Evolutionary conservation across 768 basidiomycete species (phyloP), one percentile per base, ranked within the genome.

Genomic region (Mycena galopus): DNA sequence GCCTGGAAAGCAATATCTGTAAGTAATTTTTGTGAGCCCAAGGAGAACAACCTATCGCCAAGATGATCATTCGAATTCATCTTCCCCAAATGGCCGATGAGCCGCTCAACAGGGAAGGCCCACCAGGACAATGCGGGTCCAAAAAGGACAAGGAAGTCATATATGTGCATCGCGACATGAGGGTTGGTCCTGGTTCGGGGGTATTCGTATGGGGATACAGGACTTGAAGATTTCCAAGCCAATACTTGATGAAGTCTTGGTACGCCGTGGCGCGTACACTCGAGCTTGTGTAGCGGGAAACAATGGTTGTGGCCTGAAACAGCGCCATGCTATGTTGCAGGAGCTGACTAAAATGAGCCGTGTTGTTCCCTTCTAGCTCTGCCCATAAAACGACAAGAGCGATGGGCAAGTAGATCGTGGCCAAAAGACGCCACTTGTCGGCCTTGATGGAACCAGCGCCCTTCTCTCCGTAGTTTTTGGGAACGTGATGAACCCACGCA

Each of bases 61-160:
- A 75, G 63, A 29, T 79, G 76, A 47, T 80, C 71, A 69, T 85
- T 86, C 2, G 64, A 78, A 4, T 78, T 74, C 11, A 85, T 72
- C 8, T 74, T 71, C 55, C 86, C 81, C 1, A 86, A 60, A 12
- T 69, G 65, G 1, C 85, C 82, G 50, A 86, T 85, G 10, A 84
- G 62, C 0, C 75, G 83, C 35, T n/a, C n/a, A n/a, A n/a, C n/a
- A n/a, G n/a, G n/a, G n/a, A n/a, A n/a, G n/a, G n/a, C n/a, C n/a
- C n/a, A 37, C 35, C 35, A 37, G 35, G 35, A 37, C 35, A 37
- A 37, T 37, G 35, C 35, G 11, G 35, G 82, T 0, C 85, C 81
- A 69, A 83, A 85, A 1, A 79, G 71, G 0, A 73, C 19, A 0
- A 84, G 69, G 60, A 83, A 84, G 17, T 84, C 78, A 21, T 77